Conservation (phyloP, 2,329 filamentous ascomycete species). For the Pseudonectria foliicola region DNA sequence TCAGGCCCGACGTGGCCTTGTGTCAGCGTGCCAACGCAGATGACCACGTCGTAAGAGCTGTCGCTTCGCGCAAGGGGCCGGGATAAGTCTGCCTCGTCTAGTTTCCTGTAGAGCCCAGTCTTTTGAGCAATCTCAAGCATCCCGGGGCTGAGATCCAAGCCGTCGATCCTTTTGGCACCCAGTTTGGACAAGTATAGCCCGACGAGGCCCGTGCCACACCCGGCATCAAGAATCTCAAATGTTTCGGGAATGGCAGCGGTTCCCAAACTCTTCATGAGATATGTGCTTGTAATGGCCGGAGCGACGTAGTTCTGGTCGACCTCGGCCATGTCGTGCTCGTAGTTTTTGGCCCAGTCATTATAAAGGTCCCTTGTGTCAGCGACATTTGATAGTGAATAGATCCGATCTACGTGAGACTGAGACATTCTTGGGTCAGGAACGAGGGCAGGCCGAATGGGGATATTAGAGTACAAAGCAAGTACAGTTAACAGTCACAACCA, state of each 20-base stretch:
- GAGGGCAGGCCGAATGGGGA: too few species aligned
- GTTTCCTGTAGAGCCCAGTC: conserved; percentile 38
- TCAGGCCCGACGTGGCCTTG: conserved; percentile 46
- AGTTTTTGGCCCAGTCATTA: conserved; percentile 29
- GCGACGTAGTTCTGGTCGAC: conserved; percentile 34
- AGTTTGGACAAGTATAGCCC: conserved; percentile 37
- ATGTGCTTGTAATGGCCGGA: conserved; percentile 30
- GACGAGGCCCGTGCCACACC: conserved; percentile 50
- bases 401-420: conserved; percentile 23
- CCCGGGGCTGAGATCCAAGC: conserved; percentile 43
- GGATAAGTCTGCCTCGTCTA: conserved; percentile 40
- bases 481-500: too few species aligned
- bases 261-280: conserved; percentile 26
- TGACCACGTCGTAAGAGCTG: conserved; percentile 41
- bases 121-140: conserved; percentile 47
- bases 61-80: conserved; percentile 32
- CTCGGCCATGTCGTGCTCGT: conserved; percentile 28
- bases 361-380: conserved; percentile 25
- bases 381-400: conserved; percentile 20
- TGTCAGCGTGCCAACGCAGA: conserved; percentile 49
- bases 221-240: conserved; percentile 41
- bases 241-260: conserved; percentile 14
- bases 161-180: conserved; percentile 40
- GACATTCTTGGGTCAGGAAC: conserved; percentile 11
- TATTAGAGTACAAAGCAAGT: too few species aligned